phyloP scores from a whole-genome alignment of 2,329 filamentous ascomycete species.

The Trichoderma pleuroti region DNA sequence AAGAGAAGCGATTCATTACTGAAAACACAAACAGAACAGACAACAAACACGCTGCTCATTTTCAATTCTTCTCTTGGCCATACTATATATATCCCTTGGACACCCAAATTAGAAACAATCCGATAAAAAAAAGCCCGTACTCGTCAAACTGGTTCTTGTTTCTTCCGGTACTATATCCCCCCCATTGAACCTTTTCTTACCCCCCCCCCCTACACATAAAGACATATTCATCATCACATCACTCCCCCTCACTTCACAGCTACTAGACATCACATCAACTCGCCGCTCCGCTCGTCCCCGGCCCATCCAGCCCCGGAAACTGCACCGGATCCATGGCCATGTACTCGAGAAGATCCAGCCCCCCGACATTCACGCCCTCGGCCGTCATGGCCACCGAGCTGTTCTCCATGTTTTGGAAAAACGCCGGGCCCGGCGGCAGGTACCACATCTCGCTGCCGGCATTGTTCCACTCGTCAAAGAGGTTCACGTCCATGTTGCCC shows the following conservation, averaged over 20 bases:
- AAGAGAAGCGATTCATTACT: no score
- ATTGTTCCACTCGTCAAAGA: slow-evolving; percentile 55
- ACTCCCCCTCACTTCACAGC: not conserved
- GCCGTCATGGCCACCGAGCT: slow-evolving; percentile 62
- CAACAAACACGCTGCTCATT: not conserved
- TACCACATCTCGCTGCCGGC: slow-evolving; percentile 64
- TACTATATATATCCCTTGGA: not conserved
- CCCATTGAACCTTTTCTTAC: not conserved
- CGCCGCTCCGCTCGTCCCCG: slow-evolving; percentile 21
- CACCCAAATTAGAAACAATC: not conserved
- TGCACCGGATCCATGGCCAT: slow-evolving; percentile 58
- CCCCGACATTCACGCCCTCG: slow-evolving; percentile 64
- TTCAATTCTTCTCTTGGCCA: not conserved
- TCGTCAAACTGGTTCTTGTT: not conserved
- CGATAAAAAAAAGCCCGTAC: not conserved
- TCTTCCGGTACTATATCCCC: not conserved
- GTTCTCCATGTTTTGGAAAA: slow-evolving; percentile 63
- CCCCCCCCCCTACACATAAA: not conserved
- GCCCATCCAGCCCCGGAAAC: slow-evolving; percentile 35
- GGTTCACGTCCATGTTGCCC: slow-evolving; percentile 36
- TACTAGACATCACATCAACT: not conserved
- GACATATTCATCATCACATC: not conserved
- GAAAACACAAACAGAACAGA: no score
- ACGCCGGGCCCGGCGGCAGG: slow-evolving; percentile 58
- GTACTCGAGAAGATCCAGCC: slow-evolving; percentile 63